A percentile compares a stretch with the other conserved stretches of the same genome.
Conservation (phyloP, 345 rosid species). For the Eutrema heterophyllum region DNA sequence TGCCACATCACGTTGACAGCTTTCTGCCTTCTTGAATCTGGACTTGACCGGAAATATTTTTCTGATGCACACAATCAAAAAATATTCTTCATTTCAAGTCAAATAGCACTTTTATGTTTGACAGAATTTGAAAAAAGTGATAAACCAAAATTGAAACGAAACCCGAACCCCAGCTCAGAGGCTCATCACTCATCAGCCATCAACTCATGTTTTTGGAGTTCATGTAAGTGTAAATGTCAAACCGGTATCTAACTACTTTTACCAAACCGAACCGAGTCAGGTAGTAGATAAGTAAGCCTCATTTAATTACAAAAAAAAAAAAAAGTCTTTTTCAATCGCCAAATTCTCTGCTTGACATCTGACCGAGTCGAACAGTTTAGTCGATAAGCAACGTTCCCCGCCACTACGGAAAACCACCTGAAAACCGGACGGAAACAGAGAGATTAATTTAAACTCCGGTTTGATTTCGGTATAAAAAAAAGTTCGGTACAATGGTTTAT, state of each 20-base stretch:
- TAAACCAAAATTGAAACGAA: too few relatives aligned
- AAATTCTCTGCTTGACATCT: constrained; percentile 49
- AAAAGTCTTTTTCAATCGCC: constrained; percentile 34
- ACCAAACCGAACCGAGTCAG: neutral
- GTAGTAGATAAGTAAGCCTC: neutral
- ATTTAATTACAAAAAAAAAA: too few relatives aligned
- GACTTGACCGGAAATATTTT: neutral
- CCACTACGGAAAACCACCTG: constrained; percentile 63
- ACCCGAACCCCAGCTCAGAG: too few relatives aligned
- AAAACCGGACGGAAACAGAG: neutral
- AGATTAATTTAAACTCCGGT: neutral
- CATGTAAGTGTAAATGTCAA: neutral
- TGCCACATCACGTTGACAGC: neutral
- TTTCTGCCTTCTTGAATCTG: neutral
- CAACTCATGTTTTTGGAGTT: neutral
- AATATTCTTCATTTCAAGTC: neutral
- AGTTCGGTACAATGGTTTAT: neutral
- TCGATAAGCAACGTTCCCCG: constrained; percentile 73
- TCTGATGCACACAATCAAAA: too few relatives aligned
- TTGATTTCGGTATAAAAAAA: neutral
- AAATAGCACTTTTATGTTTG: neutral
- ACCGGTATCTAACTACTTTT: neutral
- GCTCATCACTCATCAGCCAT: too few relatives aligned
- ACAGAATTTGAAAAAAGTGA: too few relatives aligned
- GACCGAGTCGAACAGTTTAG: constrained; percentile 49